Evolutionary conservation across 768 basidiomycete genomes (phyloP).

Genomic region (Botryobasidium botryosum): DNA sequence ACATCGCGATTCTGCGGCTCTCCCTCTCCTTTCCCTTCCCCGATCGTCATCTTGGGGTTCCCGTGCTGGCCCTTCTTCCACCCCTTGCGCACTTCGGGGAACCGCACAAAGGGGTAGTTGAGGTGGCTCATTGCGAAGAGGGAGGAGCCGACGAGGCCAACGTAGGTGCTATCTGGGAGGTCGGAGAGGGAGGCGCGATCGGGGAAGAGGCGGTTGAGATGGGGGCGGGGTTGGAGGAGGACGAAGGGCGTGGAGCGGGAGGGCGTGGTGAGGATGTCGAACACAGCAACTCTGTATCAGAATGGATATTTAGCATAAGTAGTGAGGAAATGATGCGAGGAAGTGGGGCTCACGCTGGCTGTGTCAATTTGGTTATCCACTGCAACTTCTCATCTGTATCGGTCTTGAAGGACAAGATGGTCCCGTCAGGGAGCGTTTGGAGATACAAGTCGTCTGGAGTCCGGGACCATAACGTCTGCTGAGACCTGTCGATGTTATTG

Average conservation of each 20-base stretch:
- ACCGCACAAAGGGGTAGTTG: conserved; percentile 54
- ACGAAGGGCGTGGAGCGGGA: conserved; percentile 49
- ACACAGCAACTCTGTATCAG: conserved; percentile 55
- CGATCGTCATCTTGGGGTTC: too few relatives aligned
- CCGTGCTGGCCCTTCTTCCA: too few relatives aligned
- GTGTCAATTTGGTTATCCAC: conserved; percentile 43
- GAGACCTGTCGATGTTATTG: conserved; percentile 63
- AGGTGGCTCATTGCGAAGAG: conserved; percentile 76
- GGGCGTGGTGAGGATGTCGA: conserved; percentile 46
- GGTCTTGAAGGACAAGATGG: conserved; percentile 49
- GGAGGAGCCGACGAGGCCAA: conserved; percentile 61
- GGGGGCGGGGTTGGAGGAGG: conserved; percentile 71
- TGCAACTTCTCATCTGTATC: conserved; percentile 17
- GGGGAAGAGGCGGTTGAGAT: conserved; percentile 55
- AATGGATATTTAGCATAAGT: conserved; percentile 1
- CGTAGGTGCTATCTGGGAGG: conserved; percentile 45
- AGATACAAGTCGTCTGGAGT: conserved; percentile 70
- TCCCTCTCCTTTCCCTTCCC: too few relatives aligned
- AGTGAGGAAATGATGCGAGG: neutral
- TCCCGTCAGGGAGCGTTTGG: conserved; percentile 63
- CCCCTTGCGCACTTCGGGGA: conserved; percentile 1
- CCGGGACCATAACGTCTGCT: conserved; percentile 56
- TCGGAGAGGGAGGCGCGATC: conserved; percentile 22
- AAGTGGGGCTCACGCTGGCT: conserved; percentile 42
- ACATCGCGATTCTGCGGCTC: too few relatives aligned